Evolutionary conservation across 2,329 filamentous ascomycete genomes (phyloP).

Genomic region (Fusarium sublunatum): DNA sequence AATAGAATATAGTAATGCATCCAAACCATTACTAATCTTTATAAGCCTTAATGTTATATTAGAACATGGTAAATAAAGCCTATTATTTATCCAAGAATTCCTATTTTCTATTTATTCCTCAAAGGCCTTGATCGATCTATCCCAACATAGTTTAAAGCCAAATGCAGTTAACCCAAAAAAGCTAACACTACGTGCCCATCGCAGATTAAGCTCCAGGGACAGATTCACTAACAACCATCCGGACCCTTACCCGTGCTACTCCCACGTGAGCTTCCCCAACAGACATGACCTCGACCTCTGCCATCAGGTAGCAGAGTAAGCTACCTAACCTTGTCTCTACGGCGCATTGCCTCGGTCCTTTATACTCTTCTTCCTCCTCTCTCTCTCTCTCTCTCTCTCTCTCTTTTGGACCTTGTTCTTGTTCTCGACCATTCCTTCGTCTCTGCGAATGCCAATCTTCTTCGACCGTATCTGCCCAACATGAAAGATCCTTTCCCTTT

Average conservation of each 20-base stretch:
- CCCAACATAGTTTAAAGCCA: conserved; percentile 2
- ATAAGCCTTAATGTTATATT: conserved; percentile 19
- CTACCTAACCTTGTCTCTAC: conserved; percentile 1
- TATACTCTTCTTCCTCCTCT: conserved; percentile 1
- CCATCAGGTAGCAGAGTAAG: background rate
- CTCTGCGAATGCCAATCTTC: background rate
- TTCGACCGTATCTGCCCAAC: conserved; percentile 33
- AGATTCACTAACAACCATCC: conserved; percentile 14
- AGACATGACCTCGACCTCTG: conserved; percentile 30
- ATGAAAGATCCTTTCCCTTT: conserved; percentile 82
- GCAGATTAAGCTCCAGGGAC: conserved; percentile 13
- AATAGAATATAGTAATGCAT: no score
- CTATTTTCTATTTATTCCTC: background rate
- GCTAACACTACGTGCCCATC: conserved; percentile 6
- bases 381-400: background rate
- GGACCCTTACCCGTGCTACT: conserved; percentile 36
- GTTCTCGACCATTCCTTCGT: background rate
- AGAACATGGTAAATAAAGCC: no score
- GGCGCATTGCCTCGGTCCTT: conserved; percentile 22
- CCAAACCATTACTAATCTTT: no score
- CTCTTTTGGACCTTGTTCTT: background rate
- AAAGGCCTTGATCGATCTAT: no score
- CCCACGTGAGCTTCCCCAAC: conserved; percentile 44
- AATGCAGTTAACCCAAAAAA: background rate
- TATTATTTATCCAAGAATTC: background rate